Conservation (phyloP, 148 eudicot genomes). For the Silene conica region DNA sequence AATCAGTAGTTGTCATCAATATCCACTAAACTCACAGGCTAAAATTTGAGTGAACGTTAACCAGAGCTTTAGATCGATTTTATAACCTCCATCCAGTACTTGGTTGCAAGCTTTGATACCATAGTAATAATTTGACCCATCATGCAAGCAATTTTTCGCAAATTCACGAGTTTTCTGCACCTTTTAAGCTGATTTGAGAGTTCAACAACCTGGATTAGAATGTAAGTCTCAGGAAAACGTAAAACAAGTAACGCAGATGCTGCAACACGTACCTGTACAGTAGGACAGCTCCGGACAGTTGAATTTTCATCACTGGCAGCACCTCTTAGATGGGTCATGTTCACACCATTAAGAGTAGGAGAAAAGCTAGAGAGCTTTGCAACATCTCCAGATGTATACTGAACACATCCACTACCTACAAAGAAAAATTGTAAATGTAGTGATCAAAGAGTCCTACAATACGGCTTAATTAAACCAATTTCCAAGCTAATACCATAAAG, state of each 20-base stretch:
- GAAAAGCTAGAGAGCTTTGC: conserved; percentile 42
- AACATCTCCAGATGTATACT: conserved; percentile 74
- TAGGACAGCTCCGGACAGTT: conserved; percentile 31
- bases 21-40: conserved; percentile 5
- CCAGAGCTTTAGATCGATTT: conserved; percentile 45
- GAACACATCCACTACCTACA: conserved; percentile 53
- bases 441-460: background rate
- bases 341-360: conserved; percentile 46
- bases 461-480: background rate
- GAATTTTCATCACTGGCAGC: conserved; percentile 31
- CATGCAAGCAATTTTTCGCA: conserved; percentile 66
- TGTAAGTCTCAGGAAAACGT: background rate
- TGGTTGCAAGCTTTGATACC: conserved; percentile 95
- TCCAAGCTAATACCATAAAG: background rate
- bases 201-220: background rate
- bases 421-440: background rate
- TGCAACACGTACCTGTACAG: conserved; percentile 41
- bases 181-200: conserved; percentile 51
- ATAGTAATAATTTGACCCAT: conserved; percentile 46
- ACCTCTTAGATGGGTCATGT: conserved; percentile 35
- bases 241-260: conserved; percentile 6
- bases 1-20: conserved; percentile 7
- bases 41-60: conserved; percentile 16
- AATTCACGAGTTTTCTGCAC: conserved; percentile 69
- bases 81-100: conserved; percentile 66